A percentile compares a stretch with the other conserved stretches of the same genome.
These are phyloP conservation scores for Trifolium fragiferum DNA, from an alignment of 306 rosid species.

Conservation along the genomic window DNA sequence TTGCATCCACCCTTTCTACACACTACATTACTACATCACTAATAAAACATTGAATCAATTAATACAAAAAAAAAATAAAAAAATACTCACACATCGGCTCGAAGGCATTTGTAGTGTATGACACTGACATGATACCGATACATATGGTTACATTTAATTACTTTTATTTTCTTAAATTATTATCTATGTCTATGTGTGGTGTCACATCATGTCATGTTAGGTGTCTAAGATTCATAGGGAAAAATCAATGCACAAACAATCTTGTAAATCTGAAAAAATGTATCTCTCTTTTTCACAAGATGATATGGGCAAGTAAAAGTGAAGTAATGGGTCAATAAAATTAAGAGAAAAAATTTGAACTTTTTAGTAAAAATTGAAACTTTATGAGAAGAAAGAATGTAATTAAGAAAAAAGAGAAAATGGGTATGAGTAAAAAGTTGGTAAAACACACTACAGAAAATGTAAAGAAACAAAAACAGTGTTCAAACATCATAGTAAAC, in stretches of 20 bases:
- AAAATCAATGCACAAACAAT: background rate
- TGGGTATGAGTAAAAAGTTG: conserved; percentile 8
- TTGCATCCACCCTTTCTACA: conserved; percentile 52
- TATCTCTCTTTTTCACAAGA: background rate
- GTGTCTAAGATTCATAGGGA: too few species aligned
- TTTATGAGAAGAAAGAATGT: conserved; percentile 12
- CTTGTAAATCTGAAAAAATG: background rate
- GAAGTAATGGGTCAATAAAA: conserved; percentile 13
- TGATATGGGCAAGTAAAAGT: conserved; percentile 10
- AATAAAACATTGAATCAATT: conserved; percentile 22
- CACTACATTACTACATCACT: conserved; percentile 6
- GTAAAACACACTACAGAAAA: conserved; percentile 7
- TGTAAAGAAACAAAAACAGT: conserved; percentile 10
- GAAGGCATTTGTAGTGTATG: too few species aligned
- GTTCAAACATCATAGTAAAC: background rate
- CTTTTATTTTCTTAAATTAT: too few species aligned
- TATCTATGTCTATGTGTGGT: background rate
- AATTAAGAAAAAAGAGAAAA: conserved; percentile 3
- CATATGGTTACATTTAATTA: background rate
- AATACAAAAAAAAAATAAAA: background rate
- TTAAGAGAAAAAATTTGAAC: background rate
- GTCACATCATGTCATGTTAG: too few species aligned
- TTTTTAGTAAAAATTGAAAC: conserved; percentile 33
- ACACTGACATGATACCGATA: too few species aligned
- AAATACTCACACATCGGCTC: background rate